Evolutionary conservation across 352 stramenopile genomes (phyloP), one percentile per base, ranked within the genome.

Genomic region (Phytophthora fragariae): DNA sequence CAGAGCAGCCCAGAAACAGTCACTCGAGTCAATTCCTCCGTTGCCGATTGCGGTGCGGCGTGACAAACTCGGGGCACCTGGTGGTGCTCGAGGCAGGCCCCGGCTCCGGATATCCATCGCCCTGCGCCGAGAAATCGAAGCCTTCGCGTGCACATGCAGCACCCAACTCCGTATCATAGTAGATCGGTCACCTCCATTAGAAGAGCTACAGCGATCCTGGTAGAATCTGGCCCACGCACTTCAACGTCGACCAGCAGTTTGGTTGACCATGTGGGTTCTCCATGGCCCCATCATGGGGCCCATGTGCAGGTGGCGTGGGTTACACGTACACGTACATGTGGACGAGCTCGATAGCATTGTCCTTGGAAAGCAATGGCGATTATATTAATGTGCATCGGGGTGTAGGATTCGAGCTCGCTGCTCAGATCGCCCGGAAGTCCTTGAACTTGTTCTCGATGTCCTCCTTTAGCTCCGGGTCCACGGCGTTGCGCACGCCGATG

Each of bases 391-490:
- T 27, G 24, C 24, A 27, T 27, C 24, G 24, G 24, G 24, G 24
- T 27, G 35, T 41, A 41, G 35, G 35, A 41, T 41, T 14, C 35
- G 35, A 41, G 35, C 35, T 12, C 24, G 41, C 46, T 47, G 52
- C 58, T 81, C 55, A 85, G 41, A 77, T 81, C 17, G 68, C 63
- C 29, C 88, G 84, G 62, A 94, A 92, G 79, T 97, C 89, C 84
- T 97, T 97, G 65, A 96, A 97, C 77, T 97, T 97, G 78, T 97
- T 97, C 79, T 95, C 88, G 53, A 97, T 95, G 72, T 97, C 89
- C 65, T 97, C 90, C 70, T 95, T 97, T 47, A 96, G 81, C 73
- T 97, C 90, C 37, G 90, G 90, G 61, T 96, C 89, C 58, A 97
- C 89, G 3, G 86, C 87, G 62, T 97, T 97, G 68, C 90, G 89